Base-by-base conservation (phyloP, 176 grass and related monocot species). In the Eleusine indica region DNA sequence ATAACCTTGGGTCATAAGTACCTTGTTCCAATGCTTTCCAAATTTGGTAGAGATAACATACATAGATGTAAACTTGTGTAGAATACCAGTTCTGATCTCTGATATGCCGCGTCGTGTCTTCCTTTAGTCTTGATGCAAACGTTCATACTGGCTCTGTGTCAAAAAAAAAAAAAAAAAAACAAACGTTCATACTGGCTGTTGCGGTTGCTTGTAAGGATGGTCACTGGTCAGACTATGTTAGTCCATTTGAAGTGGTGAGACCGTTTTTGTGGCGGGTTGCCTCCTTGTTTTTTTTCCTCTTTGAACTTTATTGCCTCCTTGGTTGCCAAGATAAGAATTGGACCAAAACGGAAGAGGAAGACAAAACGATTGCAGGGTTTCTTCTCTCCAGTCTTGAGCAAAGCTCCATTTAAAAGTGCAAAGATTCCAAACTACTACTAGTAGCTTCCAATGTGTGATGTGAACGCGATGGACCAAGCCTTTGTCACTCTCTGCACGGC, bases 21-120 rank as follows among this genome's bases (percentile, higher is more conserved):
- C 69, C 19, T 79, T 30, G 41, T 41, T 49, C 10, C 11, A 18
- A 3, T 70, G 79, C n/a, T 53, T 82, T 46, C 48, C 40, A 42
- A 84, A n/a, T 70, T 62, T 88, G 80, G 7, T 84, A 72, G 67
- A 83, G 44, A 72, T 56, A 80, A 70, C 15, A 70, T 82, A 62
- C 1, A 25, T 53, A 64, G 79, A 14, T 66, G 2, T 15, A 28
- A 38, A 65, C 9, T 29, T 41, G 9, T 21, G 9, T 25, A 61
- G 57, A 37, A 78, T 18, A 62, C 25, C 29, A 62, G 53, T 39
- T 85, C 52, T 48, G 52, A 7, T 68, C 53, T 43, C 29, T 46
- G 49, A 43, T 53, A 13, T 43, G 5, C 32, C 16, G n/a, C 39
- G 12, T 47, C 25, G 65, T 49, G 74, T 78, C 30, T 85, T 35